phyloP scores from a whole-genome alignment of 2,329 filamentous ascomycete genomes.

The Claviceps monticola region DNA sequence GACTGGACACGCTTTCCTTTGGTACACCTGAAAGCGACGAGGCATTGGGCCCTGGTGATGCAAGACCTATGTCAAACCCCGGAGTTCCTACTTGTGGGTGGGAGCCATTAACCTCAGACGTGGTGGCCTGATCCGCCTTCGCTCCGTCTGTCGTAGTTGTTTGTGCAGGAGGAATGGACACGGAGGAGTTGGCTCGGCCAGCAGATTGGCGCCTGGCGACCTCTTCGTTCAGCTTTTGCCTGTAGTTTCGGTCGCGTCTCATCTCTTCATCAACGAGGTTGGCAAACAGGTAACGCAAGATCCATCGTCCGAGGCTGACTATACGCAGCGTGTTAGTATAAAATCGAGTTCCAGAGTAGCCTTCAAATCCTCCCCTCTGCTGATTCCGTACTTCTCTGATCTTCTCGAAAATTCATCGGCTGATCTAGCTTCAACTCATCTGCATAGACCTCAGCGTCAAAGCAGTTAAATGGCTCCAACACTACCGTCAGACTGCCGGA shows the following conservation, averaged over 20 bases:
- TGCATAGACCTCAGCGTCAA: slow-evolving; percentile 93
- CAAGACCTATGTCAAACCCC: slow-evolving; percentile 63
- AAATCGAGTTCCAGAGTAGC: not conserved
- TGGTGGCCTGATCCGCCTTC: slow-evolving; percentile 34
- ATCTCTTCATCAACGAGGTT: slow-evolving; percentile 85
- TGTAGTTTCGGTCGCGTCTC: slow-evolving; percentile 59
- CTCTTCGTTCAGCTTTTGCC: slow-evolving; percentile 52
- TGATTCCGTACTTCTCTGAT: slow-evolving; percentile 66
- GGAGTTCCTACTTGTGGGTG: slow-evolving; percentile 53
- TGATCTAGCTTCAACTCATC: slow-evolving; percentile 70
- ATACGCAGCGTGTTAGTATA: slow-evolving; percentile 11
- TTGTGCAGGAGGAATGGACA: slow-evolving; percentile 38
- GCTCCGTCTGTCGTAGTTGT: slow-evolving; percentile 22
- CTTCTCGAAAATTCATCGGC: slow-evolving; percentile 71
- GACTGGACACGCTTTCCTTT: slow-evolving; percentile 30
- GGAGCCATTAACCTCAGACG: slow-evolving; percentile 52
- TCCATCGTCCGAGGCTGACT: slow-evolving; percentile 97
- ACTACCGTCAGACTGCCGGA: slow-evolving; percentile 86
- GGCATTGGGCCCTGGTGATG: slow-evolving; percentile 42
- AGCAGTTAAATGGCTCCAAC: slow-evolving; percentile 87
- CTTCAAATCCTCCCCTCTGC: not conserved
- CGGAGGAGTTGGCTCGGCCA: slow-evolving; percentile 44
- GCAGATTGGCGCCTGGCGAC: slow-evolving; percentile 43
- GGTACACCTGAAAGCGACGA: slow-evolving; percentile 30
- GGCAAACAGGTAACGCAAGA: slow-evolving; percentile 81